A percentile compares a stretch with the other conserved stretches of the same genome.
Conservation (phyloP, 441 rosid genomes). For the Pelargonium australe region DNA sequence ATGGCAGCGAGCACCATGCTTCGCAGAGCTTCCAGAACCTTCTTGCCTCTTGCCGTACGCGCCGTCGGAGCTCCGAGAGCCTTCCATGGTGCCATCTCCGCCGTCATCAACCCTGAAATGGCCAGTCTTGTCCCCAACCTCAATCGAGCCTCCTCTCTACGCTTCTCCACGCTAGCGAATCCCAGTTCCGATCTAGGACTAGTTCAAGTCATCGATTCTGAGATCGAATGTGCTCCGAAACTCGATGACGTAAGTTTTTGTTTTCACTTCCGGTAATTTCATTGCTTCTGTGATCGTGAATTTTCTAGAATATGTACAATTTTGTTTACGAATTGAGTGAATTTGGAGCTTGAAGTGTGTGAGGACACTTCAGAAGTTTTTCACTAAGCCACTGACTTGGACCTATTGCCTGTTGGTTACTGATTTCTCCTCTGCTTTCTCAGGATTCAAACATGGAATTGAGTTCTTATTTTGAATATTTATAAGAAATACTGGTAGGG, state of each 20-base stretch:
- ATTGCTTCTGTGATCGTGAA: not conserved
- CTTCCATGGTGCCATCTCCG: constrained; percentile 25
- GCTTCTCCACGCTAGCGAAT: constrained; percentile 31
- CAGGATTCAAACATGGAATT: too few species aligned
- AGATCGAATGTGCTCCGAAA: constrained; percentile 51
- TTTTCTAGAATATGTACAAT: not conserved
- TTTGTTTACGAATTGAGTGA: too few species aligned
- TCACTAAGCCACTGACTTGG: too few species aligned
- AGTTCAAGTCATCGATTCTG: constrained; percentile 39
- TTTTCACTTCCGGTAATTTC: not conserved
- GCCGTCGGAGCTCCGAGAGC: constrained; percentile 32
- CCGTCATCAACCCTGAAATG: constrained; percentile 15
- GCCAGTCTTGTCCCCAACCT: too few species aligned
- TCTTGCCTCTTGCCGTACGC: constrained; percentile 37
- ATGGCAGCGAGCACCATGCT: constrained; percentile 41
- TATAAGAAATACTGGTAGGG: too few species aligned
- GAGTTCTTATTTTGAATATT: too few species aligned
- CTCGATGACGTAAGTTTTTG: constrained; percentile 9
- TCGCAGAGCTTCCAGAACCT: constrained; percentile 45
- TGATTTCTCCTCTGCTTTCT: too few species aligned
- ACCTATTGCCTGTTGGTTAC: too few species aligned
- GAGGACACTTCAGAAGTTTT: too few species aligned
- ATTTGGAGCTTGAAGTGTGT: too few species aligned
- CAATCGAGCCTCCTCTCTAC: not conserved
- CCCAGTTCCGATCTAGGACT: constrained; percentile 37